Evolutionary conservation across 2,329 filamentous ascomycete genomes (phyloP).

Genomic region (Pyrenophora tritici-repentis): DNA sequence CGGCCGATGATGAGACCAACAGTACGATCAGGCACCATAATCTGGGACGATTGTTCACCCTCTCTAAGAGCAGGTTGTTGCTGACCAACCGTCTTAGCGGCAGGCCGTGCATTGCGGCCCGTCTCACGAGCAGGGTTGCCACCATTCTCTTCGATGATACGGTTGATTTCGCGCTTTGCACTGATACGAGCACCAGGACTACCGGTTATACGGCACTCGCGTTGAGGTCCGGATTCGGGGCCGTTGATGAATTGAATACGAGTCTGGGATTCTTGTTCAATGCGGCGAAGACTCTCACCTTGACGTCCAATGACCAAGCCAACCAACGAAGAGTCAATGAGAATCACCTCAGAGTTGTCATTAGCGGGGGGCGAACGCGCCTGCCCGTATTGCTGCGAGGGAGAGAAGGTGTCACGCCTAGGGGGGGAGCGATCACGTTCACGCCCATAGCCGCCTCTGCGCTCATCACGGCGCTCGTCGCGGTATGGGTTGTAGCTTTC

Average conservation of each 20-base stretch:
- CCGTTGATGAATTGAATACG: conserved; percentile 87
- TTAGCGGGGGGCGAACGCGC: conserved; percentile 64
- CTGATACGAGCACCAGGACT: conserved; percentile 71
- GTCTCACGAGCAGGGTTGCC: conserved; percentile 54
- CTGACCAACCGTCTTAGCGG: conserved; percentile 45
- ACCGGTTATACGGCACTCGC: conserved; percentile 86
- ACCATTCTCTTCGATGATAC: conserved; percentile 85
- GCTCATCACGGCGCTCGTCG: conserved; percentile 78
- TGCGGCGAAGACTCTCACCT: conserved; percentile 84
- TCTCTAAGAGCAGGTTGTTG: conserved; percentile 65
- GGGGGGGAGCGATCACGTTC: conserved; percentile 75
- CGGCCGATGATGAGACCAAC: conserved; percentile 94
- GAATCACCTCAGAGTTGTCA: conserved; percentile 79
- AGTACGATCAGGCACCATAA: conserved; percentile 92
- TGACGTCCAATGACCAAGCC: conserved; percentile 89
- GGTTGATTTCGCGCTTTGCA: conserved; percentile 81
- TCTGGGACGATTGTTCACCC: conserved; percentile 84
- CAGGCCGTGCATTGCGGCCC: conserved; percentile 47
- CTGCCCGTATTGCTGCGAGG: conserved; percentile 60
- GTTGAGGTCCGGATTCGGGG: conserved; percentile 72
- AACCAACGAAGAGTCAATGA: conserved; percentile 84
- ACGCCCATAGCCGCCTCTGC: conserved; percentile 63
- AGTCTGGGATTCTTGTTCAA: conserved; percentile 81
- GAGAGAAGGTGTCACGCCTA: conserved; percentile 65
- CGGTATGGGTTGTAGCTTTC: conserved; percentile 82